Evolutionary conservation across 2,329 filamentous ascomycete species (phyloP), one percentile per base, ranked within the genome.

Genomic region (Orbilia blumenaviensis): DNA sequence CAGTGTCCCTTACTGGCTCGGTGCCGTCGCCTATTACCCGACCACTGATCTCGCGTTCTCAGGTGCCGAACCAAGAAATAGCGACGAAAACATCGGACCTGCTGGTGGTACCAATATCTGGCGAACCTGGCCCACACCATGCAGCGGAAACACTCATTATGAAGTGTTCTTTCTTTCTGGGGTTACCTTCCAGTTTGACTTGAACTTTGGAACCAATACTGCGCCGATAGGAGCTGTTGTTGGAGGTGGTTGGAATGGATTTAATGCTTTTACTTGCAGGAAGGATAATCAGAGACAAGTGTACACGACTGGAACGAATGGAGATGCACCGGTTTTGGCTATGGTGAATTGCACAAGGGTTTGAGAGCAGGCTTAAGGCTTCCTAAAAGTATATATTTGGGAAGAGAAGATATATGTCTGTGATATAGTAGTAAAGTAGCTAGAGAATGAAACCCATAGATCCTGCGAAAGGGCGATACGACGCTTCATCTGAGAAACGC

Each of bases 171-270:
- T 75, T 41, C 63, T 63, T 2, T 75, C 71, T 0, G 46, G 27
- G 6, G 48, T 75, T 0, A 16, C 27, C 18, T 75, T 75, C 25
- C 63, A 75, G 12, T 54, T 75, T 21, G 71, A 75, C 21, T 18
- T 75, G 5, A 75, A 68, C 21, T 60, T 48, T 6, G 71, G 71
- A 1, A 38, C 48, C 7, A 10, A 18, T 4, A 29, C 10, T 2
- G 63, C 71, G 5, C 36, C 63, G 2, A 36, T 50, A 9, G 71
- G 71, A 8, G 25, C 71, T 3, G 34, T 58, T 27, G 48, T 75
- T 29, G 71, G 71, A n/a, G 71, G 71, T 32, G 63, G 71, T 1
- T 75, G 71, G 71, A 75, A 75, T 36, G 71, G 71, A 21, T 75
- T 44, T 16, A 58, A 75, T 44, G 63, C 23, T 1, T 75, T 68